phyloP scores from a whole-genome alignment of 441 rosid genomes.

The Jatropha multifida region DNA sequence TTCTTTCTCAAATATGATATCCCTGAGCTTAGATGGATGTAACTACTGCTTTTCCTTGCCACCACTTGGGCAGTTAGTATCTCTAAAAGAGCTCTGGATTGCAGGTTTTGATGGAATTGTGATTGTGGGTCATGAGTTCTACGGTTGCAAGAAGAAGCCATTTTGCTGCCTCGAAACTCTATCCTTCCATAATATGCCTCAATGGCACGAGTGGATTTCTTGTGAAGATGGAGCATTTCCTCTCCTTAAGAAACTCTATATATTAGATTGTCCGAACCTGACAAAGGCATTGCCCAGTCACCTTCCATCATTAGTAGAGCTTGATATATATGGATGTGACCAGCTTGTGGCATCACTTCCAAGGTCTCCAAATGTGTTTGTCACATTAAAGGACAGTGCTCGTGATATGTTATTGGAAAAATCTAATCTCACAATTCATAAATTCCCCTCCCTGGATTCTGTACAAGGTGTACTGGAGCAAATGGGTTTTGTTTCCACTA shows the following conservation, averaged over 20 bases:
- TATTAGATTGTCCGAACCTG: conserved; percentile 18
- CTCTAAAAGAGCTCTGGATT: conserved; percentile 24
- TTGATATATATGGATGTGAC: neutral
- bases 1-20: conserved; percentile 25
- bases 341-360: conserved; percentile 19
- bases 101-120: conserved; percentile 21
- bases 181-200: conserved; percentile 23
- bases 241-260: conserved; percentile 18
- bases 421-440: no score
- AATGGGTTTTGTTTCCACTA: neutral
- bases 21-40: conserved; percentile 25
- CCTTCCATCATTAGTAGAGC: conserved; percentile 22
- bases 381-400: neutral
- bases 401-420: conserved; percentile 12
- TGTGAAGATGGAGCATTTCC: conserved; percentile 18
- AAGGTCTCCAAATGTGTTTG: neutral
- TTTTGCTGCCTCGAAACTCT: conserved; percentile 25
- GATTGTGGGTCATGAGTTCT: conserved; percentile 30
- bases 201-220: conserved; percentile 35
- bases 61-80: conserved; percentile 36
- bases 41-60: conserved; percentile 32
- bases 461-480: neutral
- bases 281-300: conserved; percentile 1
- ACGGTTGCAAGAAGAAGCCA: conserved; percentile 14
- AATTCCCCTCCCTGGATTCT: no score